A percentile compares a stretch with the other conserved stretches of the same genome.
Evolutionary conservation across 2,329 filamentous ascomycete species (phyloP).

Genomic region (Trichoderma koningii): DNA sequence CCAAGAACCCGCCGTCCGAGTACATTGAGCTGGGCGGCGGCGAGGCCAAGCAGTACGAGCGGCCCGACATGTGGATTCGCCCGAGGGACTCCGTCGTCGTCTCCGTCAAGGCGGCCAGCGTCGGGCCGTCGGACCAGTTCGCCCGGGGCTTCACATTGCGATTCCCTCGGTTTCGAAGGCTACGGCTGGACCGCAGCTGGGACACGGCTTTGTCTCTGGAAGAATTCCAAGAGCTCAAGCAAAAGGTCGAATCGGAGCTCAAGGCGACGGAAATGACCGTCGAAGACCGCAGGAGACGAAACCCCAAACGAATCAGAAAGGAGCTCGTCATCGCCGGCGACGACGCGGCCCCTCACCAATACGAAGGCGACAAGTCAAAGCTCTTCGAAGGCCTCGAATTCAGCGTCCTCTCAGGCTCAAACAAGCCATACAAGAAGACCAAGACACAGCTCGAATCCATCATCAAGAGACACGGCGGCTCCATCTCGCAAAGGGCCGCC

Average conservation of each 20-base stretch:
- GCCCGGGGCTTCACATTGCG: conserved; percentile 75
- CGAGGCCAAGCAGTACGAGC: conserved; percentile 68
- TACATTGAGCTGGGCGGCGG: conserved; percentile 82
- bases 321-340: conserved; percentile 73
- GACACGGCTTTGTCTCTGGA: conserved; percentile 73
- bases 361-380: conserved; percentile 59
- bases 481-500: conserved; percentile 71
- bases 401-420: conserved; percentile 78
- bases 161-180: conserved; percentile 83
- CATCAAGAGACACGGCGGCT: conserved; percentile 81
- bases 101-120: conserved; percentile 82
- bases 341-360: conserved; percentile 47
- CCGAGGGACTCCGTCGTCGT: conserved; percentile 85
- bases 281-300: conserved; percentile 61
- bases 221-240: conserved; percentile 73
- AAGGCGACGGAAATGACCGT: conserved; percentile 77
- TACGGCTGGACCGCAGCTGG: conserved; percentile 86
- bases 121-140: conserved; percentile 75
- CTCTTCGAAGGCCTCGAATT: conserved; percentile 78
- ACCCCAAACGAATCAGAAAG: conserved; percentile 64
- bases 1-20: conserved; percentile 70
- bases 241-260: conserved; percentile 67
- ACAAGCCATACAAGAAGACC: conserved; percentile 67
- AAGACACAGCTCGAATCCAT: conserved; percentile 79
- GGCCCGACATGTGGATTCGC: conserved; percentile 90